Percentiles rank a stretch among this genome's conserved stretches.
Evolutionary conservation across 768 basidiomycete species (phyloP).

Genomic region (Ramaria sp.): DNA sequence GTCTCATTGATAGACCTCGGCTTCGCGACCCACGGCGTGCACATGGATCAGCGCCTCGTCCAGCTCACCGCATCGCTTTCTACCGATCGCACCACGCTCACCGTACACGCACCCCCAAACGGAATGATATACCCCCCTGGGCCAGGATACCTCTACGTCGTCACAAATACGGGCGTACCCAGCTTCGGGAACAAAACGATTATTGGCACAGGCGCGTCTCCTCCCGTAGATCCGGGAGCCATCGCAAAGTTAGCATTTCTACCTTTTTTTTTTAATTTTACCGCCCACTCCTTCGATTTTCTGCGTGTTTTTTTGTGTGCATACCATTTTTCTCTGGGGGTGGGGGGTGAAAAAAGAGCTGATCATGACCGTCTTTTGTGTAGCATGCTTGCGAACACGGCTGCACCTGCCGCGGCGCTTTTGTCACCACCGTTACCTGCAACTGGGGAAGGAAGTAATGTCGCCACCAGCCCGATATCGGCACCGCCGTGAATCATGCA

Average conservation of each 20-base stretch:
- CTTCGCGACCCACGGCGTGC: constrained; percentile 10
- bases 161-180: constrained; percentile 26
- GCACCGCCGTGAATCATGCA: neutral
- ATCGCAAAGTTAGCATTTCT: constrained; percentile 11
- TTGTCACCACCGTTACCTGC: neutral
- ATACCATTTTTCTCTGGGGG: no score
- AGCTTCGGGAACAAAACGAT: constrained; percentile 23
- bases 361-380: neutral
- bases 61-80: constrained; percentile 21
- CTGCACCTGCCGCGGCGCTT: neutral
- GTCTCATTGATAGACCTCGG: constrained; percentile 15
- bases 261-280: no score
- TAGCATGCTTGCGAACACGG: neutral
- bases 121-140: constrained; percentile 12
- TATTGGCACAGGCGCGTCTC: constrained; percentile 27
- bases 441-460: neutral
- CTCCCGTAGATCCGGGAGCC: constrained; percentile 22
- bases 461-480: neutral
- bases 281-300: no score
- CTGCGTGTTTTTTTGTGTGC: no score
- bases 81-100: constrained; percentile 23
- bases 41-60: constrained; percentile 12
- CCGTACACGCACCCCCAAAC: constrained; percentile 18
- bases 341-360: no score
- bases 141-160: constrained; percentile 14